phyloP scores from a whole-genome alignment of 306 rosid genomes.

The Quercus glauca region DNA sequence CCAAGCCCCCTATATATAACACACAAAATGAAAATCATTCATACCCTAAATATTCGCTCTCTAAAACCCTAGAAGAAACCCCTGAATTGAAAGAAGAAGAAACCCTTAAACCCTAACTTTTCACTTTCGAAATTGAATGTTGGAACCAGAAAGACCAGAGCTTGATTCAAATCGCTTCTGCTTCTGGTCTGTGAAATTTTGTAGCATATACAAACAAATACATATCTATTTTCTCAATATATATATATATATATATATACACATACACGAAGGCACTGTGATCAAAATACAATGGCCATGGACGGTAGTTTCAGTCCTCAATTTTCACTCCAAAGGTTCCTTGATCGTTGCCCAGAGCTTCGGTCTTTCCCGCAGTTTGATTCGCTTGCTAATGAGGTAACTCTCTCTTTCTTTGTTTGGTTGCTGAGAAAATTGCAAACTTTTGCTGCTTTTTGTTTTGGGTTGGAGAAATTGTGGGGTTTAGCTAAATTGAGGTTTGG shows the following conservation, averaged over 20 bases:
- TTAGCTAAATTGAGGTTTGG: not conserved
- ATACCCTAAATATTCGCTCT: no score
- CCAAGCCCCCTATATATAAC: no score
- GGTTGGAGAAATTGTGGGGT: not conserved
- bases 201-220: not conserved
- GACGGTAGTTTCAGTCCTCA: constrained; percentile 65
- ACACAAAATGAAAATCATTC: no score
- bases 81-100: no score
- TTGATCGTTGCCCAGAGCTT: constrained; percentile 75
- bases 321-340: constrained; percentile 57
- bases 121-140: no score
- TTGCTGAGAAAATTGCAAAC: not conserved
- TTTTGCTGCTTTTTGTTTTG: not conserved
- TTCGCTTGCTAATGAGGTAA: constrained; percentile 42
- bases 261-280: not conserved
- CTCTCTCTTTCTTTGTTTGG: not conserved
- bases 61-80: no score
- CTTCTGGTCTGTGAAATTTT: not conserved
- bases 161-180: no score
- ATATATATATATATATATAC: not conserved
- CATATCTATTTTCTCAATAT: not conserved
- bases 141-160: no score
- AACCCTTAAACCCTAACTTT: no score
- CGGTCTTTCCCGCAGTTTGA: constrained; percentile 34
- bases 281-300: constrained; percentile 40